These are phyloP conservation scores for Ascochyta lentis DNA, from an alignment of 2,329 filamentous ascomycete species.

Conservation along the genomic window DNA sequence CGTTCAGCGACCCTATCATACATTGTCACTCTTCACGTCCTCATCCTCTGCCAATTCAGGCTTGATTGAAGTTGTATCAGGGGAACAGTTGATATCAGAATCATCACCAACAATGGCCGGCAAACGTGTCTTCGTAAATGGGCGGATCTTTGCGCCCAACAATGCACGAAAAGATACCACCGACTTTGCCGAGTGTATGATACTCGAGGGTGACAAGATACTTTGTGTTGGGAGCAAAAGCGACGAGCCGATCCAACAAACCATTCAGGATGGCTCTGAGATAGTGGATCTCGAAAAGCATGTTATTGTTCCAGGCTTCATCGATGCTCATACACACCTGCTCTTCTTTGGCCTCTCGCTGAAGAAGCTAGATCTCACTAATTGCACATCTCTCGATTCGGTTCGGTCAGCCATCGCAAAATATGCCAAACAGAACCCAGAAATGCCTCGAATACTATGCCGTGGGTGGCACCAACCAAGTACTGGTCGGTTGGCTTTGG, in stretches of 20 bases:
- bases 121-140: conserved; percentile 16
- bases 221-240: conserved; percentile 3
- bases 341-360: conserved; percentile 59
- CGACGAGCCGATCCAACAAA: conserved; percentile 4
- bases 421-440: conserved; percentile 52
- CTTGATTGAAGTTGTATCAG: too few species aligned
- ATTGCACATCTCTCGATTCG: conserved; percentile 54
- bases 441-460: conserved; percentile 54
- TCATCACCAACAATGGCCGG: background rate
- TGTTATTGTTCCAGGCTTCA: conserved; percentile 58
- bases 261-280: conserved; percentile 4
- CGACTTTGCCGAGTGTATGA: conserved; percentile 16
- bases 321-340: conserved; percentile 63
- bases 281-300: conserved; percentile 40
- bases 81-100: background rate
- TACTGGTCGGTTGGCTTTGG: too few species aligned
- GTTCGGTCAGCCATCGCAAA: conserved; percentile 53
- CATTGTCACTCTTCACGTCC: too few species aligned
- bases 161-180: conserved; percentile 1
- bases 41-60: too few species aligned
- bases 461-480: conserved; percentile 52
- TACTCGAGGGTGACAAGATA: conserved; percentile 13
- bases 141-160: conserved; percentile 11
- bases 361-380: conserved; percentile 54
- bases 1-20: too few species aligned